Evolutionary conservation across 305 asterid species (phyloP), one percentile per base, ranked within the genome.

Genomic region (Solanum hybrid): DNA sequence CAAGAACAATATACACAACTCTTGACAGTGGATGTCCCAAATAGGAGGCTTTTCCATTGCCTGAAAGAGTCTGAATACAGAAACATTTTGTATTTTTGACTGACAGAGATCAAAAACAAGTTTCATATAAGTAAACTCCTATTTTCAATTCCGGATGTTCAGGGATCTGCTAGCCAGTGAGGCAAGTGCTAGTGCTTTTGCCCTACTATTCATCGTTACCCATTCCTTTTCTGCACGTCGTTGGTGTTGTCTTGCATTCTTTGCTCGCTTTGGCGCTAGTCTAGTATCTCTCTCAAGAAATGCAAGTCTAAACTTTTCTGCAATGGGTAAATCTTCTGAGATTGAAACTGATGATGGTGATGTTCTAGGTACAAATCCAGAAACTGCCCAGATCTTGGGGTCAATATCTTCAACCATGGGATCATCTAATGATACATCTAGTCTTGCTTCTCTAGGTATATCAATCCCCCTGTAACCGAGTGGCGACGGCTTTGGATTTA

Each of bases 181-280:
- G 90, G 99, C 99, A 83, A 96, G 98, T 20, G 94, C 97, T 77
- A 96, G 45, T 29, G 99, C 97, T 92, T 96, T 96, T 10, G 96
- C 98, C 90, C 95, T 93, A 11, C 94, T 36, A 91, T 94, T 94
- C 92, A 77, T 93, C 93, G 78, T 95, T 17, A 96, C 93, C 94
- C 95, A 88, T 87, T 96, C 97, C 94, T 94, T 96, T 92, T 94
- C 97, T n/a, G 99, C 97, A 39, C 99, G 98, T 70, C 99, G 92
- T 89, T 95, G 97, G 89, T 91, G 98, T 89, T 97, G 99, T 94
- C 99, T 93, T 4, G 97, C 97, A 29, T 97, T 97, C 92, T 97
- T 97, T 5, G 99, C 99, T 57, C 99, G 95, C 93, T 97, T 97
- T 80, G 99, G 98, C 4, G 99, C 99, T 90, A 97, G 91, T 72